These are phyloP conservation scores for Ochetophila trinervis DNA, from an alignment of 306 rosid species.

Conservation along the genomic window DNA sequence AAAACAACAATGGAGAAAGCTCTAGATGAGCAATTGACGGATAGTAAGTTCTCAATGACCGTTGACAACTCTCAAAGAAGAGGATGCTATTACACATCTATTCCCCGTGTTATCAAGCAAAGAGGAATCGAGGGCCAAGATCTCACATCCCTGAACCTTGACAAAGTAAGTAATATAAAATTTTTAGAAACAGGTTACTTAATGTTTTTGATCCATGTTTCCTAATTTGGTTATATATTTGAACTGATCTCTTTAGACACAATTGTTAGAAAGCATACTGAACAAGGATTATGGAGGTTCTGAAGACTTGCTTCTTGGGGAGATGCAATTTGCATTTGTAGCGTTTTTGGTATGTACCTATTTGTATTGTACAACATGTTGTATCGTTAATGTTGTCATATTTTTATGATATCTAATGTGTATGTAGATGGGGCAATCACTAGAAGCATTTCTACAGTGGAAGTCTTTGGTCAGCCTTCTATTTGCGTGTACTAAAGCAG, in stretches of 20 bases:
- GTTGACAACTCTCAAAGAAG: conserved; percentile 41
- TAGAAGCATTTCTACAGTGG: conserved; percentile 92
- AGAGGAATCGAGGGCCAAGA: conserved; percentile 74
- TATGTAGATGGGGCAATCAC: conserved; percentile 91
- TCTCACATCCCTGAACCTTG: conserved; percentile 85
- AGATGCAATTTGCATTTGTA: conserved; percentile 81
- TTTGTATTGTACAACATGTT: conserved; percentile 6
- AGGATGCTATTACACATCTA: conserved; percentile 82
- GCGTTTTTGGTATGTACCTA: conserved; percentile 61
- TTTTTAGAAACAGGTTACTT: background rate
- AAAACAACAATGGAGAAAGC: conserved; percentile 56
- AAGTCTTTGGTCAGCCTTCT: conserved; percentile 77
- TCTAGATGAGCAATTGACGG: conserved; percentile 61
- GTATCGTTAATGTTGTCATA: conserved; percentile 5
- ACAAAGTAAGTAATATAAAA: conserved; percentile 51
- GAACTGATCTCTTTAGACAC: conserved; percentile 50
- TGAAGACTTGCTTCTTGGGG: conserved; percentile 80
- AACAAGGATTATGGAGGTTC: conserved; percentile 72
- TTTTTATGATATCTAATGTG: conserved; percentile 25
- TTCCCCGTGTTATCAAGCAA: conserved; percentile 70
- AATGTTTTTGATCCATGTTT: background rate
- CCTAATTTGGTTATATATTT: conserved; percentile 24
- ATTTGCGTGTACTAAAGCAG: conserved; percentile 85
- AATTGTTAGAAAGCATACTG: conserved; percentile 65
- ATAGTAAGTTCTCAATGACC: conserved; percentile 46